Conservation (phyloP, 768 basidiomycete genomes). For the Pleurotus giganteus region DNA sequence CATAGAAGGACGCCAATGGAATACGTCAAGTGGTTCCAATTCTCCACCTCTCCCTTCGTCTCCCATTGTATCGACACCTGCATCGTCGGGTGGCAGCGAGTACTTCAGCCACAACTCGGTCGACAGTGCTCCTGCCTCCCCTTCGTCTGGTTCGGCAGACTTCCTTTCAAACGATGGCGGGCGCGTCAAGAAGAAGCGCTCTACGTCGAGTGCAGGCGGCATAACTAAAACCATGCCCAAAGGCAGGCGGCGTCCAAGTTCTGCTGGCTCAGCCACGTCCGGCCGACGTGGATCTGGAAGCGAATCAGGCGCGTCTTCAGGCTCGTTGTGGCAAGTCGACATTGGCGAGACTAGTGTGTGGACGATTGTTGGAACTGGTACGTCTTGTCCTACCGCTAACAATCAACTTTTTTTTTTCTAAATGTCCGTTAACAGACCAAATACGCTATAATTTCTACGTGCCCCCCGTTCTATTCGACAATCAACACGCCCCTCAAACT, state of each 20-base stretch:
- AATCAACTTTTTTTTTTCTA: constrained; percentile 4
- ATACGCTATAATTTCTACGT: constrained; percentile 93
- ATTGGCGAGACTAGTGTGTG: constrained; percentile 93
- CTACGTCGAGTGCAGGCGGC: constrained; percentile 69
- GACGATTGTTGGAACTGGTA: constrained; percentile 92
- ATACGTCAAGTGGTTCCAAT: constrained; percentile 41
- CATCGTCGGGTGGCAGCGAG: constrained; percentile 52
- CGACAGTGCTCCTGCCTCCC: constrained; percentile 69
- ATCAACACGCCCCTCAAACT: constrained; percentile 67
- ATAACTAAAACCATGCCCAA: constrained; percentile 50
- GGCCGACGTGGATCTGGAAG: constrained; percentile 64
- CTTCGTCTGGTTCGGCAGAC: constrained; percentile 58
- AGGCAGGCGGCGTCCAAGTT: constrained; percentile 71
- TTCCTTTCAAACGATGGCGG: constrained; percentile 82
- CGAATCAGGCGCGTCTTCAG: constrained; percentile 70
- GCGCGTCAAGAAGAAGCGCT: constrained; percentile 81
- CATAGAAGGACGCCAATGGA: constrained; percentile 82
- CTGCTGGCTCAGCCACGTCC: constrained; percentile 70
- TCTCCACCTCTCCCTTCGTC: constrained; percentile 68
- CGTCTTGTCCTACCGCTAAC: constrained; percentile 19
- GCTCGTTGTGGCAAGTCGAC: constrained; percentile 85
- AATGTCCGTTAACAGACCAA: constrained; percentile 56
- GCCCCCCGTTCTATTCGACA: constrained; percentile 80
- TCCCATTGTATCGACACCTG: constrained; percentile 64
- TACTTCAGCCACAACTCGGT: constrained; percentile 59